A percentile compares a stretch with the other conserved stretches of the same genome.
These are phyloP conservation scores for Ascoidea tarda DNA, from an alignment of 805 yeast species.

Conservation along the genomic window DNA sequence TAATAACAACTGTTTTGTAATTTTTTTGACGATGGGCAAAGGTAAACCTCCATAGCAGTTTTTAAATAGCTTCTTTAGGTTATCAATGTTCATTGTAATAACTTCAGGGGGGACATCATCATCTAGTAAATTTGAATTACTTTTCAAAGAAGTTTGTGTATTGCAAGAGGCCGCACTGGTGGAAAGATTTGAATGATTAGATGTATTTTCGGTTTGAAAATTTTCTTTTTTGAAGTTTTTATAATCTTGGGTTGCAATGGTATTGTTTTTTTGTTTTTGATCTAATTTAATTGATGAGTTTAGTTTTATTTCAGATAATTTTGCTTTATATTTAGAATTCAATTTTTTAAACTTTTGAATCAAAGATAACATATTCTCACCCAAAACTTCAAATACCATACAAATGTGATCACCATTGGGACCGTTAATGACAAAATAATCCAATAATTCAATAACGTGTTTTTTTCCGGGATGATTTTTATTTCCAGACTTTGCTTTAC, in stretches of 20 bases:
- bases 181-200: not conserved
- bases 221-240: too few species aligned
- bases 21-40: conserved; percentile 58
- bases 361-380: conserved; percentile 81
- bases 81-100: not conserved
- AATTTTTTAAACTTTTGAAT: conserved; percentile 48
- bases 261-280: not conserved
- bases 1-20: conserved; percentile 61
- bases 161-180: not conserved
- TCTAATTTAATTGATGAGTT: too few species aligned
- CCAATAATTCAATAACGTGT: conserved; percentile 68
- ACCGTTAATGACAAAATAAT: conserved; percentile 76
- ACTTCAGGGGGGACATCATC: not conserved
- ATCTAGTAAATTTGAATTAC: not conserved
- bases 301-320: too few species aligned
- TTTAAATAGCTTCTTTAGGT: conserved; percentile 7
- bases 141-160: not conserved
- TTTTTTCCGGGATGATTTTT: conserved; percentile 66
- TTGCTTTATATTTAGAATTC: conserved; percentile 2
- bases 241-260: not conserved
- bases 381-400: conserved; percentile 95
- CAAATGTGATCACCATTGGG: conserved; percentile 89
- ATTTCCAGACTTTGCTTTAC: conserved; percentile 48
- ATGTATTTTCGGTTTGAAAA: not conserved
- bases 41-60: conserved; percentile 70